Evolutionary conservation across 2,329 filamentous ascomycete species (phyloP), one percentile per base, ranked within the genome.

Genomic region (Fusarium bulbicola): DNA sequence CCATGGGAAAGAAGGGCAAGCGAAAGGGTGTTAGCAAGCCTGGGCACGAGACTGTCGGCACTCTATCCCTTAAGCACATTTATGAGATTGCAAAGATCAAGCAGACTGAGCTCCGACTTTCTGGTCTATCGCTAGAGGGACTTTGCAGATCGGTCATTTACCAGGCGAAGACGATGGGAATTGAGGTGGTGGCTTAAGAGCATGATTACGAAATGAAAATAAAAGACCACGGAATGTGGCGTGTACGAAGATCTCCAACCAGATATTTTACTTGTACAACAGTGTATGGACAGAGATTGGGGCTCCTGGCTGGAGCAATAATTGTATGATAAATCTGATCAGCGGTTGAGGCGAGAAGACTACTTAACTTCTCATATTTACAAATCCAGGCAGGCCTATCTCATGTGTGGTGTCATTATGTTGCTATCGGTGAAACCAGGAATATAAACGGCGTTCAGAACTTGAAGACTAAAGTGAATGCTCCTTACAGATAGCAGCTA

Each of bases 81-180:
- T 98, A 95, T 84, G 95, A 98, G 85, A 98, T 99, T 83, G 96
- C 96, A 74, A 95, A 94, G 87, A 97, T 99, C 80, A 99, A 99
- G 88, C 92, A 94, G 75, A 86, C 88, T 59, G 93, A 96, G 83
- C 84, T 91, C 70, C 88, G 93, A 66, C 83, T 95, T 70, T 94
- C 92, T 5, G 93, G 92, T 5, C 80, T 94, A 77, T 87, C 89
- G 53, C 82, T 95, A 59, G 87, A 94, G 80, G 91, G 92, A 2
- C 79, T 95, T 34, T 94, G 92, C 84, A 91, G 88, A 83, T 90
- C 91, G 61, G 86, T 95, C 68, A 93, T 95, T 75, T 91, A 86
- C 74, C 92, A 93, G 82, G 91, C 92, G 65, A 93, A 91, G 84
- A 92, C 92, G 26, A 91, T 95, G 78, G 93, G 93, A 21, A 88